These are phyloP conservation scores for Purshia tridentata DNA, from an alignment of 306 rosid genomes.

Conservation along the genomic window DNA sequence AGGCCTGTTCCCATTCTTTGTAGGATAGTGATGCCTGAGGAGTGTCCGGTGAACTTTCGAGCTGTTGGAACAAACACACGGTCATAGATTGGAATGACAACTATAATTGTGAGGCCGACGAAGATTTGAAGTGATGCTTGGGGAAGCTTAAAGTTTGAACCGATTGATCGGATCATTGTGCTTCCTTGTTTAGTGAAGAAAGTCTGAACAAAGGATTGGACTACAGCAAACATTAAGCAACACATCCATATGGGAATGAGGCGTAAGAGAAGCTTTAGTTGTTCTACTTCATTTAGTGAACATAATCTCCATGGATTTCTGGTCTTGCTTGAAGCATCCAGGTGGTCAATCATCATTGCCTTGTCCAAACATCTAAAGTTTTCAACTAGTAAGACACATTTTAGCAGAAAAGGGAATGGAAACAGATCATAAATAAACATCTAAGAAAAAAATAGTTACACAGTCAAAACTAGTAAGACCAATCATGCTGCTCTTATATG, in stretches of 20 bases:
- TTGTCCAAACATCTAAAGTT: constrained; percentile 55
- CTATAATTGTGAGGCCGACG: constrained; percentile 44
- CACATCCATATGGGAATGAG: constrained; percentile 66
- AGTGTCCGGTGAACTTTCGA: constrained; percentile 45
- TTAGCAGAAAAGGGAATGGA: not conserved
- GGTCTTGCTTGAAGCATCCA: constrained; percentile 41
- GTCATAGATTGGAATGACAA: constrained; percentile 47
- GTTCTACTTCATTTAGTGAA: constrained; percentile 61
- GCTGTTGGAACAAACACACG: constrained; percentile 47
- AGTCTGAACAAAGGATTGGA: constrained; percentile 57
- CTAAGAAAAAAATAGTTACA: not conserved
- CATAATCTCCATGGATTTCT: constrained; percentile 74
- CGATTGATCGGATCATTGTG: constrained; percentile 53
- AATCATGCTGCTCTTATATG: not conserved
- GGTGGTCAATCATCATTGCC: constrained; percentile 53
- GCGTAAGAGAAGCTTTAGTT: constrained; percentile 58
- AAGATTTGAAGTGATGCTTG: constrained; percentile 68
- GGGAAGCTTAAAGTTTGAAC: constrained; percentile 50
- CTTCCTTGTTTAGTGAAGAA: constrained; percentile 66
- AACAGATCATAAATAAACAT: not conserved
- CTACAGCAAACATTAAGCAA: constrained; percentile 58
- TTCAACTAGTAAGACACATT: not conserved
- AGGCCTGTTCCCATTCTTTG: constrained; percentile 69
- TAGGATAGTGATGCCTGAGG: constrained; percentile 58
- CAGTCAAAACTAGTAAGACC: not conserved